phyloP scores from a whole-genome alignment of 2,329 filamentous ascomycete species.

The Camillea tinctor region DNA sequence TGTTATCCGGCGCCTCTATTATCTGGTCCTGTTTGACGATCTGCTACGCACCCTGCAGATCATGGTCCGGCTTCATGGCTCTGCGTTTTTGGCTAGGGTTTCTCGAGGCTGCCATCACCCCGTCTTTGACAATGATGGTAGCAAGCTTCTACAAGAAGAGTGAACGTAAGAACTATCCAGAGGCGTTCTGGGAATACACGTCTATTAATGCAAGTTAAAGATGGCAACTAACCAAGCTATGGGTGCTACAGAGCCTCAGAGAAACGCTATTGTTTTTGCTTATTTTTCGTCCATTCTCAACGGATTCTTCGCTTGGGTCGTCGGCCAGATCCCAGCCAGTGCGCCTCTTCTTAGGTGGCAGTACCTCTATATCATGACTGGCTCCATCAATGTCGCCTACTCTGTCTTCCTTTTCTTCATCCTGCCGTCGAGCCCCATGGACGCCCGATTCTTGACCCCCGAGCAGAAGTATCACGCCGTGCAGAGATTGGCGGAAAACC shows the following conservation, averaged over 20 bases:
- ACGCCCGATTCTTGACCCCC: slow-evolving; percentile 32
- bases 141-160: slow-evolving; percentile 38
- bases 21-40: slow-evolving; percentile 32
- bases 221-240: not conserved
- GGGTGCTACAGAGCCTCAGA: slow-evolving; percentile 23
- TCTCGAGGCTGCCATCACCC: slow-evolving; percentile 35
- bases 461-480: slow-evolving; percentile 31
- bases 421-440: slow-evolving; percentile 37
- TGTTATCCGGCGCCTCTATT: slow-evolving; percentile 27
- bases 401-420: slow-evolving; percentile 28
- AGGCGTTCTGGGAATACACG: not conserved
- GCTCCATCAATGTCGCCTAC: slow-evolving; percentile 30
- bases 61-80: slow-evolving; percentile 33
- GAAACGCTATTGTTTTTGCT: slow-evolving; percentile 38
- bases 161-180: slow-evolving; percentile 23
- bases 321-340: slow-evolving; percentile 26
- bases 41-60: slow-evolving; percentile 25
- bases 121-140: slow-evolving; percentile 35
- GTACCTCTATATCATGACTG: slow-evolving; percentile 33
- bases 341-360: slow-evolving; percentile 25
- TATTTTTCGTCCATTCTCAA: slow-evolving; percentile 32
- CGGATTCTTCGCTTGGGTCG: slow-evolving; percentile 28
- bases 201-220: not conserved
- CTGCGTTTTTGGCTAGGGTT: slow-evolving; percentile 37
- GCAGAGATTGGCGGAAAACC: slow-evolving; percentile 35